Conservation (phyloP, 805 yeast genomes). For the Middelhovenomyces tepae region DNA sequence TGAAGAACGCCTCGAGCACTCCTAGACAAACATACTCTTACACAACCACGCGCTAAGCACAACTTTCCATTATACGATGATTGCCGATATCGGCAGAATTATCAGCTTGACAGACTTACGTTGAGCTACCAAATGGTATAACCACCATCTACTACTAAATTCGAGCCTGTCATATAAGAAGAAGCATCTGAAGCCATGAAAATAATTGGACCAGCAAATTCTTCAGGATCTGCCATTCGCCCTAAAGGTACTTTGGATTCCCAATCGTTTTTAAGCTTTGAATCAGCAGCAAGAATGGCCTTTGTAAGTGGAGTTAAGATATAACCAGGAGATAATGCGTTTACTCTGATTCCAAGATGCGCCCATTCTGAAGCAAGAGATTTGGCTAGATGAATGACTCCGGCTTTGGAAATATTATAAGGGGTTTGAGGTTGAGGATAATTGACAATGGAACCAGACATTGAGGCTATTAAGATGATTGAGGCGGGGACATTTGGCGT, state of each 20-base stretch:
- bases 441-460: constrained; percentile 80
- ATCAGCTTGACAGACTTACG: too few relatives aligned
- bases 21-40: too few relatives aligned
- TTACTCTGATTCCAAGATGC: constrained; percentile 63
- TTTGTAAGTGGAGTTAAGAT: constrained; percentile 71
- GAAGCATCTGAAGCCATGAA: constrained; percentile 70
- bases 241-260: constrained; percentile 63
- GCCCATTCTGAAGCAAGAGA: constrained; percentile 82
- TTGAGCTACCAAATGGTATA: constrained; percentile 69
- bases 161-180: constrained; percentile 76
- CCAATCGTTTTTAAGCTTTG: constrained; percentile 57
- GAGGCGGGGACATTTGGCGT: constrained; percentile 73
- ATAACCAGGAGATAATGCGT: constrained; percentile 74
- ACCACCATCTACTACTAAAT: constrained; percentile 79
- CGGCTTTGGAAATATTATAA: constrained; percentile 81
- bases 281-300: constrained; percentile 48
- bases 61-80: too few relatives aligned
- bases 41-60: too few relatives aligned
- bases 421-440: constrained; percentile 77
- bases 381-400: constrained; percentile 70
- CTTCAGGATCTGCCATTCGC: constrained; percentile 80
- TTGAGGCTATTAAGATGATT: constrained; percentile 74
- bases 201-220: constrained; percentile 67
- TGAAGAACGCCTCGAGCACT: too few relatives aligned
- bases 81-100: too few relatives aligned